Base-by-base conservation (phyloP, 345 rosid genomes). In the Arabidopsis arenosa region DNA sequence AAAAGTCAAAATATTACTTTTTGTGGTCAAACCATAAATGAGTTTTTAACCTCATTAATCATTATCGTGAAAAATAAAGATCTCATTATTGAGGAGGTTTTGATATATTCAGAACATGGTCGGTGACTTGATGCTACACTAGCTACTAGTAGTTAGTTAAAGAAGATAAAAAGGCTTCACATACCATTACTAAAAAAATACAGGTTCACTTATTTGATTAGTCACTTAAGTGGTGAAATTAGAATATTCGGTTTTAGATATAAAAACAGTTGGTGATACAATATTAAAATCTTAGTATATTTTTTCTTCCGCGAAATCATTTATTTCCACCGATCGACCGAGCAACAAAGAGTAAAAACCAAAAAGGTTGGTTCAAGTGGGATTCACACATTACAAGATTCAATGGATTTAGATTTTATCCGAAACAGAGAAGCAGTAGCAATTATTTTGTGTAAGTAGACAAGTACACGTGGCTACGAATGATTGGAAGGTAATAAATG, bases 351-450 rank as follows among this genome's bases (percentile, higher is more conserved):
- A 44, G 10, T 3, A 13, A 21, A 51, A 0, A 15, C 4, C 21
- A 6, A 15, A 40, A 14, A 68, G 7, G 23, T 33, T 61, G 33
- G 69, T 61, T 76, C 75, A 76, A 68, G 75, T 68, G 75, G 58
- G 66, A 56, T 63, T 69, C 75, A 63, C 80, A 76, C 75, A 69
- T 63, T 18, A 70, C 75, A 52, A 70, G 80, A 45, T 68, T 75
- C 69, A 68, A 39, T 75, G 63, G 68, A 53, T 60, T 36, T 70
- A 63, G 66, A 76, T 44, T 69, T 62, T 62, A 76, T 76, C 70
- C 52, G 14, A 63, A 76, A 69, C 70, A 68, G 49, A 69, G 75
- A 43, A 67, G 67, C 64, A 55, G 35, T 28, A 7, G 65, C 75
- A 76, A 76, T 62, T 43, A 76, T 63, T 69, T 66, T 35, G 32